A percentile compares a stretch with the other conserved stretches of the same genome.
These are phyloP conservation scores for Aspergillus aculeatinus DNA, from an alignment of 2,329 filamentous ascomycete genomes.

Conservation along the genomic window DNA sequence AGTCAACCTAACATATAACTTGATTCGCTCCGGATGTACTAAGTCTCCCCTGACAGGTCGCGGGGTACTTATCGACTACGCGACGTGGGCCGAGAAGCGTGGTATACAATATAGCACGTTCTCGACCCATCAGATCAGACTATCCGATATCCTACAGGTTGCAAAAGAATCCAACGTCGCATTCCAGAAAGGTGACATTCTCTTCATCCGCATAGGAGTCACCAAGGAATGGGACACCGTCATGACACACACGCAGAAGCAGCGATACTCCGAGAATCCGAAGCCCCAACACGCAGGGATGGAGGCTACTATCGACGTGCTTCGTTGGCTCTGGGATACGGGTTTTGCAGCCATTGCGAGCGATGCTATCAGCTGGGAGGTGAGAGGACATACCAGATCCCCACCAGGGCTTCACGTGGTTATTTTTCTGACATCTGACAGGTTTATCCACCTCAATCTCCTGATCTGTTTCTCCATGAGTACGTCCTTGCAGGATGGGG, in stretches of 20 bases:
- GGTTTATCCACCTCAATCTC: conserved; percentile 44
- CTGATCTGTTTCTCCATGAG: conserved; percentile 46
- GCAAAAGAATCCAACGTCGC: conserved; percentile 45
- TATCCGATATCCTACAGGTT: conserved; percentile 39
- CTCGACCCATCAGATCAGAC: conserved; percentile 40
- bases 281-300: conserved; percentile 50
- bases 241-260: conserved; percentile 36
- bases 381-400: conserved; percentile 25
- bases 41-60: conserved; percentile 38
- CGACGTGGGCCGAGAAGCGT: conserved; percentile 44
- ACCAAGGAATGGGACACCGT: conserved; percentile 43
- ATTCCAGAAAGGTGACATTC: conserved; percentile 53
- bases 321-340: conserved; percentile 60
- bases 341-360: conserved; percentile 59
- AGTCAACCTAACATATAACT: no score
- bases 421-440: conserved; percentile 22
- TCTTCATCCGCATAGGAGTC: conserved; percentile 50
- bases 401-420: neutral
- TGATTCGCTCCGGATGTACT: neutral
- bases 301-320: conserved; percentile 50
- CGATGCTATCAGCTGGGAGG: conserved; percentile 57
- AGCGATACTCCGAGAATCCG: conserved; percentile 35
- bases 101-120: conserved; percentile 44
- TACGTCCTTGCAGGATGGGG: conserved; percentile 54
- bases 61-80: conserved; percentile 55